Conservation (phyloP, 768 basidiomycete genomes). For the Boletus pseudopeckii region DNA sequence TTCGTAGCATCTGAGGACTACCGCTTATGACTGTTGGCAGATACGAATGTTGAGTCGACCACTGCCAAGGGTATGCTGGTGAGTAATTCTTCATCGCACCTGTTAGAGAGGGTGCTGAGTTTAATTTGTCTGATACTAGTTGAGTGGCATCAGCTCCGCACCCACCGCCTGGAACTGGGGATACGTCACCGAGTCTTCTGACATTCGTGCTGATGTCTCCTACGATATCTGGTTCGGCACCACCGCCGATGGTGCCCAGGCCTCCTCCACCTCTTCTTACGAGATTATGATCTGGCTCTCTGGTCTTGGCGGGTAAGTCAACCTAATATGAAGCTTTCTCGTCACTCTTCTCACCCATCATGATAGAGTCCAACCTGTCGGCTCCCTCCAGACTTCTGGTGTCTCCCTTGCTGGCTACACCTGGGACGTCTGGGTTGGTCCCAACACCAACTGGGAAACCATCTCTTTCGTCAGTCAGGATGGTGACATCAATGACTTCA, state of each 20-base stretch:
- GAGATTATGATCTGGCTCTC: conserved; percentile 67
- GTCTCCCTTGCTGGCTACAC: conserved; percentile 45
- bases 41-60: conserved; percentile 48
- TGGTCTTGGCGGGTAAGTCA: conserved; percentile 47
- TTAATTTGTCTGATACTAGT: conserved; percentile 24
- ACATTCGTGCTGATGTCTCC: conserved; percentile 53
- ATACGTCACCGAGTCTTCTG: conserved; percentile 41
- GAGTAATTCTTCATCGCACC: neutral
- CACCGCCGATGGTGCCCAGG: conserved; percentile 42
- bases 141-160: conserved; percentile 40
- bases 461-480: conserved; percentile 50
- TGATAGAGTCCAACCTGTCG: conserved; percentile 52
- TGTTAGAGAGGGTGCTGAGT: neutral
- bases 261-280: conserved; percentile 44
- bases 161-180: conserved; percentile 53
- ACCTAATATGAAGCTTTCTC: neutral
- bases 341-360: neutral
- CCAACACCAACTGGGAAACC: conserved; percentile 54
- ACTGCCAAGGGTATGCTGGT: conserved; percentile 49
- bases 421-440: conserved; percentile 57
- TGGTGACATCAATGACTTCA: conserved; percentile 50
- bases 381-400: conserved; percentile 40
- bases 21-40: conserved; percentile 22
- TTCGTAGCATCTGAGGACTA: neutral
- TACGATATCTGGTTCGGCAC: conserved; percentile 56